Conservation (phyloP, 1,139 yeast genomes). For the Pichia sp. region DNA sequence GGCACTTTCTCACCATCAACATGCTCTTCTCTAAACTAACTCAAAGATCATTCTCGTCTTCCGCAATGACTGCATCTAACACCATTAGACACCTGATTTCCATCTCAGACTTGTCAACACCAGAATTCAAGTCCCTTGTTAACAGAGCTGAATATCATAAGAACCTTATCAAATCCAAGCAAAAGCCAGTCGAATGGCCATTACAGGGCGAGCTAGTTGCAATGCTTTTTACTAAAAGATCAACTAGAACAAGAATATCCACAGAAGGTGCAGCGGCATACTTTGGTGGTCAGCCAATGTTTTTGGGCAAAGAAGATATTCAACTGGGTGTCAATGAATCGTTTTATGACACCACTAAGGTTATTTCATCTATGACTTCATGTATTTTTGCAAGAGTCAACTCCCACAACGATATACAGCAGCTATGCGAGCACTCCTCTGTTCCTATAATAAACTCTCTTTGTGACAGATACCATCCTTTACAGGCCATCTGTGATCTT, state of each 20-base stretch:
- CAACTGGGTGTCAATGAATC: constrained; percentile 95
- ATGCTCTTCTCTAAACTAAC: constrained; percentile 11
- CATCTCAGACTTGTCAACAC: constrained; percentile 64
- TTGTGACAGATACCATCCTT: constrained; percentile 89
- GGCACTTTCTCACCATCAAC: no score
- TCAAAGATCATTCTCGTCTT: constrained; percentile 17
- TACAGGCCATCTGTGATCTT: constrained; percentile 90
- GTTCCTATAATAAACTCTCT: constrained; percentile 93
- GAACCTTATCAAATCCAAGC: constrained; percentile 45
- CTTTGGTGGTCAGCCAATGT: constrained; percentile 96
- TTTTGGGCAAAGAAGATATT: constrained; percentile 91
- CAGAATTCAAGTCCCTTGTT: constrained; percentile 64
- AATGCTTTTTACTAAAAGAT: constrained; percentile 77
- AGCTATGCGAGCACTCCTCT: constrained; percentile 62
- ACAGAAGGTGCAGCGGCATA: constrained; percentile 92
- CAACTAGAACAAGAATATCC: constrained; percentile 91
- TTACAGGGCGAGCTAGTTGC: constrained; percentile 79
- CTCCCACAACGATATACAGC: constrained; percentile 72
- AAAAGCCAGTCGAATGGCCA: constrained; percentile 38
- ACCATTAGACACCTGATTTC: constrained; percentile 63
- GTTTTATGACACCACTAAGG: constrained; percentile 78
- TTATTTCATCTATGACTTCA: constrained; percentile 90
- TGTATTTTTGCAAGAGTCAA: constrained; percentile 93
- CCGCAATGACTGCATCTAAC: constrained; percentile 16
- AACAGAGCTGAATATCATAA: constrained; percentile 61